These are phyloP conservation scores for Yamadazyma endophytica DNA, from an alignment of 805 yeast species.

Conservation along the genomic window DNA sequence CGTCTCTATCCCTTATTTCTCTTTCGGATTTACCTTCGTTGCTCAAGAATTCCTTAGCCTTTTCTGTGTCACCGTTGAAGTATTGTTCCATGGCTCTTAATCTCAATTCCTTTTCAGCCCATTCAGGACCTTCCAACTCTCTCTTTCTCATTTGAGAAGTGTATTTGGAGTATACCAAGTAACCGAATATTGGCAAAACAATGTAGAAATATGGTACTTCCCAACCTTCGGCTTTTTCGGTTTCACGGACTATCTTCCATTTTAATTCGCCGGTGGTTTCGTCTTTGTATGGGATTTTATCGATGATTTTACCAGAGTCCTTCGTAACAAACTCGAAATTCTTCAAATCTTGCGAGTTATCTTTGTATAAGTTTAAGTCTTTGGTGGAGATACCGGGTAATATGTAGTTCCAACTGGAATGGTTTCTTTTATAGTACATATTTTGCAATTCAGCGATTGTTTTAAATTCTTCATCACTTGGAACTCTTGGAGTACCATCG, in stretches of 20 bases:
- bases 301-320: conserved; percentile 59
- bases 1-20: conserved; percentile 66
- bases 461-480: conserved; percentile 66
- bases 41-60: conserved; percentile 52
- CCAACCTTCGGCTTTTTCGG: conserved; percentile 79
- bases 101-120: conserved; percentile 83
- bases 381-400: conserved; percentile 47
- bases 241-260: conserved; percentile 74
- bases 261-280: conserved; percentile 71
- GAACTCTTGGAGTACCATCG: conserved; percentile 71
- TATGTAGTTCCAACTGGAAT: conserved; percentile 46
- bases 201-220: conserved; percentile 68
- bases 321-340: conserved; percentile 50
- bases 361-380: conserved; percentile 52
- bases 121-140: conserved; percentile 49
- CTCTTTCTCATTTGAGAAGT: conserved; percentile 39
- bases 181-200: conserved; percentile 65
- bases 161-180: conserved; percentile 49
- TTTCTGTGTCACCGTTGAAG: conserved; percentile 47
- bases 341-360: conserved; percentile 58
- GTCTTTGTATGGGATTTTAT: conserved; percentile 80
- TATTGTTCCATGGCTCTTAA: conserved; percentile 68
- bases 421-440: conserved; percentile 53
- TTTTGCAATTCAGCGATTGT: conserved; percentile 67
- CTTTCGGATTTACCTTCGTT: conserved; percentile 48